Evolutionary conservation across 2,329 filamentous ascomycete genomes (phyloP).

Genomic region (Leptosphaerulina australis): DNA sequence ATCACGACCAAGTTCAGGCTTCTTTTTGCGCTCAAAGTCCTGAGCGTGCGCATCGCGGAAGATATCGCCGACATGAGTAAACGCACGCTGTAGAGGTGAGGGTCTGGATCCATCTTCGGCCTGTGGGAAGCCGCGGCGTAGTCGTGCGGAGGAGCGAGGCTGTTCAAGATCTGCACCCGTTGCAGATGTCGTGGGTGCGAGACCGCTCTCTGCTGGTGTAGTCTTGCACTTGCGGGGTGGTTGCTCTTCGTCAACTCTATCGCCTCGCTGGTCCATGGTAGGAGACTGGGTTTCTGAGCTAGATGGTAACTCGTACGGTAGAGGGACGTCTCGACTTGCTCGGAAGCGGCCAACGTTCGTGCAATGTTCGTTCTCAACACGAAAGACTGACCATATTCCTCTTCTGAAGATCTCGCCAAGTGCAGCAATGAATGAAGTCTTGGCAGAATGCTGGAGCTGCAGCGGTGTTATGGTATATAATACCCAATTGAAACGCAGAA

Average conservation of each 20-base stretch:
- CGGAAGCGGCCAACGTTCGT: conserved; percentile 82
- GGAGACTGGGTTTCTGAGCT: conserved; percentile 18
- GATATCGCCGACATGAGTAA: conserved; percentile 67
- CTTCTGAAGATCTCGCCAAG: conserved; percentile 82
- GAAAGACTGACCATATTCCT: conserved; percentile 89
- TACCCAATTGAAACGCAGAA: conserved; percentile 92
- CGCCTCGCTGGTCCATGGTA: conserved; percentile 10
- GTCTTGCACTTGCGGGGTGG: conserved; percentile 14
- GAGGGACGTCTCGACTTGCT: conserved; percentile 82
- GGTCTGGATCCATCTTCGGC: conserved; percentile 26
- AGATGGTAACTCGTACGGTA: conserved; percentile 71
- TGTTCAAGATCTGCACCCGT: conserved; percentile 25
- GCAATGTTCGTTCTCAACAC: conserved; percentile 97
- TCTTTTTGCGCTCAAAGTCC: conserved; percentile 84
- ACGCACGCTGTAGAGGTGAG: conserved; percentile 49
- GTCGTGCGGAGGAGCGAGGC: conserved; percentile 21
- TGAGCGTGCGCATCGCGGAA: conserved; percentile 84
- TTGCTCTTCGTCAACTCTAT: conserved; percentile 42
- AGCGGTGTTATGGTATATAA: conserved; percentile 86
- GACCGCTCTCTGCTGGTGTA: conserved; percentile 7
- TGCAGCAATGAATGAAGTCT: conserved; percentile 79
- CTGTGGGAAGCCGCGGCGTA: conserved; percentile 25
- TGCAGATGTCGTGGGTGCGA: conserved; percentile 17
- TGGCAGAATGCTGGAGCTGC: conserved; percentile 79
- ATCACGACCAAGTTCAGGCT: conserved; percentile 52